Percentiles rank a stretch among this genome's conserved stretches.
These are phyloP conservation scores for Naganishia friedmannii DNA, from an alignment of 768 basidiomycete species.

Conservation along the genomic window DNA sequence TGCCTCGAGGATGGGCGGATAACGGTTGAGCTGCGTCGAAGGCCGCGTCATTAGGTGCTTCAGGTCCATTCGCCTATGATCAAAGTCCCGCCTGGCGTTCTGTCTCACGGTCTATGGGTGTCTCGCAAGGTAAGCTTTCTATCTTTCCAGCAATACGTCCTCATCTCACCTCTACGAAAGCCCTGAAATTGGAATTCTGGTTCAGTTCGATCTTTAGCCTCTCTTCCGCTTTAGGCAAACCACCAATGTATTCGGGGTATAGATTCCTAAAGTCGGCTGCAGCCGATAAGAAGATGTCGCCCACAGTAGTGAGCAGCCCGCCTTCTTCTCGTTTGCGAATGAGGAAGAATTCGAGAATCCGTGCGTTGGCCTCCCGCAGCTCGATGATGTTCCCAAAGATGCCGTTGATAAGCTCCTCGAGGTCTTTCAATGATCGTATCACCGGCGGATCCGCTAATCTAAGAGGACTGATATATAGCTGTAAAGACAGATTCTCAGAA, in stretches of 20 bases:
- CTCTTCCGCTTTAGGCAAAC: conserved; percentile 80
- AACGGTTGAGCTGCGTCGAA: conserved; percentile 75
- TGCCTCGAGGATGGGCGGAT: conserved; percentile 79
- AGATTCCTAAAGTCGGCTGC: conserved; percentile 81
- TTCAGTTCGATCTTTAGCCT: conserved; percentile 82
- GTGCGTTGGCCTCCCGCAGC: conserved; percentile 78
- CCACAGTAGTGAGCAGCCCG: conserved; percentile 76
- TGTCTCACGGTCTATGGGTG: conserved; percentile 56
- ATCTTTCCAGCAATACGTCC: conserved; percentile 11
- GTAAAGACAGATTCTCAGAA: neutral
- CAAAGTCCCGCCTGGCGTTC: conserved; percentile 49
- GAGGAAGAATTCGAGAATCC: conserved; percentile 78
- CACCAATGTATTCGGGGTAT: conserved; percentile 70
- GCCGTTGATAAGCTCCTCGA: conserved; percentile 92
- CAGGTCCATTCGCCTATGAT: conserved; percentile 65
- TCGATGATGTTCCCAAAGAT: conserved; percentile 91
- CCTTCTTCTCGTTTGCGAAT: conserved; percentile 83
- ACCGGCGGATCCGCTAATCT: conserved; percentile 72
- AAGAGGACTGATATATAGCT: conserved; percentile 77
- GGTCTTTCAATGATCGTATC: conserved; percentile 58
- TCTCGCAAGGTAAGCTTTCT: neutral
- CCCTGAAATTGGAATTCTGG: conserved; percentile 70
- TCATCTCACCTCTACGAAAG: conserved; percentile 72
- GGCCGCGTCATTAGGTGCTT: conserved; percentile 77
- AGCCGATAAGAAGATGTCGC: conserved; percentile 81